Evolutionary conservation across 1,284 basidiomycete genomes (phyloP), one percentile per base, ranked within the genome.

Genomic region (Omphalotus olearius): DNA sequence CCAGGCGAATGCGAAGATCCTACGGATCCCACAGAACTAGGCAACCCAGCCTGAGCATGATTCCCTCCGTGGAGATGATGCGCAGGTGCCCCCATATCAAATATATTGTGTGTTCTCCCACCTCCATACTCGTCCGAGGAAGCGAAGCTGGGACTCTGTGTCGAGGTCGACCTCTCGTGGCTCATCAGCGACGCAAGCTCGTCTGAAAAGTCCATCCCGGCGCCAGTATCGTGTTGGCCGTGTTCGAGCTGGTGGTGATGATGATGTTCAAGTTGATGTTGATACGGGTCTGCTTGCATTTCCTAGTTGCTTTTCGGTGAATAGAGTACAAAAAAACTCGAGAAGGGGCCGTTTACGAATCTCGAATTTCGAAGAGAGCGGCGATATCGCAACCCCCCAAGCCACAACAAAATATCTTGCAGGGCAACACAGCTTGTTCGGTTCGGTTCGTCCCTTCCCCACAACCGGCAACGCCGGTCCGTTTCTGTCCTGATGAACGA

Each of bases 21-120:
- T 33, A 33, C 30, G 3, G 30, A 33, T 33, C 30, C 26, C 16
- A 25, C 37, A 3, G 46, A 23, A 9, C 35, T 23, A 11, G 49
- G 33, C 16, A 42, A 36, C 18, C n/a, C 37, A 14, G 40, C 20
- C 17, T 28, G 25, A 25, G 33, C 25, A 1, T 17, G 18, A 18
- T 20, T 33, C 13, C 30, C 30, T 33, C 30, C 30, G 30, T 51
- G 13, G 48, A 49, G 47, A 51, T 47, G 47, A 62, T 45, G 13
- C 37, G 38, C 38, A 38, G 76, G 73, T 1, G 76, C 75, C 50
- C 75, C 75, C 64, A 86, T 81, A 66, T 88, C 85, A 48, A 87
- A 88, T 61, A 88, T 85, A 67, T 85, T 83, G 71, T 86, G 85
- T 4, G 80, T 75, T 42, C 67, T 64, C 18, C 71, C 62, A 10